Percentiles rank a stretch among this genome's conserved stretches.
Evolutionary conservation across 164 flowering plant species (phyloP).

Genomic region (Euptelea pleiosperma): DNA sequence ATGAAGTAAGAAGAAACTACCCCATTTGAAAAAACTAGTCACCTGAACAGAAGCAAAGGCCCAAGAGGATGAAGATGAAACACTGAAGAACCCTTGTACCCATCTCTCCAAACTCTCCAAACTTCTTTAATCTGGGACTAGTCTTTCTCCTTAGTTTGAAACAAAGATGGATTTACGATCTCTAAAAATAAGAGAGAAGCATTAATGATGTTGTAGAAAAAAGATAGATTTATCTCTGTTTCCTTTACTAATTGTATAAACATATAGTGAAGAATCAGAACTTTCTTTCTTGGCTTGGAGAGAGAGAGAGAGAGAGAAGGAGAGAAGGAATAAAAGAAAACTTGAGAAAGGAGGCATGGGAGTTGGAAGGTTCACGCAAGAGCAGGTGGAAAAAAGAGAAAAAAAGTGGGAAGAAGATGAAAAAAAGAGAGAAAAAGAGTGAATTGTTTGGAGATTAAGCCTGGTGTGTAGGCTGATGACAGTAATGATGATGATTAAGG

Average conservation of each 20-base stretch:
- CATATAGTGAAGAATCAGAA: constrained; percentile 39
- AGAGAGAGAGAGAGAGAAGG: constrained; percentile 15
- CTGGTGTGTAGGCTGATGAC: constrained; percentile 21
- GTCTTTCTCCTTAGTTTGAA: constrained; percentile 13
- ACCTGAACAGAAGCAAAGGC: constrained; percentile 41
- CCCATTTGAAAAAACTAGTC: constrained; percentile 7
- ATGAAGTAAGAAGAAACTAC: background rate
- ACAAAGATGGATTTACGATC: constrained; percentile 1
- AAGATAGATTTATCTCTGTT: constrained; percentile 21
- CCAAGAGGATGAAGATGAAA: constrained; percentile 23
- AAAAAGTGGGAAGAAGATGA: constrained; percentile 15
- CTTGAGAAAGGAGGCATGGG: constrained; percentile 46
- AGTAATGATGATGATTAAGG: constrained; percentile 16
- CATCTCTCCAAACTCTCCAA: constrained; percentile 31
- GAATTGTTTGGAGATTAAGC: constrained; percentile 37
- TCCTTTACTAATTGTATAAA: constrained; percentile 20
- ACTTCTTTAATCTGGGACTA: background rate
- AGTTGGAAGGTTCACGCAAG: constrained; percentile 50
- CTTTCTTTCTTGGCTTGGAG: constrained; percentile 44
- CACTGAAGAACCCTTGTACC: constrained; percentile 15
- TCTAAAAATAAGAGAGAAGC: constrained; percentile 18
- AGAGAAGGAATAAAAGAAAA: constrained; percentile 27
- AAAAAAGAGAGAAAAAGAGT: constrained; percentile 23
- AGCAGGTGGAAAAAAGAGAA: constrained; percentile 39
- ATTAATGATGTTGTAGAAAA: constrained; percentile 25